Evolutionary conservation across 257 asterid species (phyloP).

Genomic region (Asclepias syriaca): DNA sequence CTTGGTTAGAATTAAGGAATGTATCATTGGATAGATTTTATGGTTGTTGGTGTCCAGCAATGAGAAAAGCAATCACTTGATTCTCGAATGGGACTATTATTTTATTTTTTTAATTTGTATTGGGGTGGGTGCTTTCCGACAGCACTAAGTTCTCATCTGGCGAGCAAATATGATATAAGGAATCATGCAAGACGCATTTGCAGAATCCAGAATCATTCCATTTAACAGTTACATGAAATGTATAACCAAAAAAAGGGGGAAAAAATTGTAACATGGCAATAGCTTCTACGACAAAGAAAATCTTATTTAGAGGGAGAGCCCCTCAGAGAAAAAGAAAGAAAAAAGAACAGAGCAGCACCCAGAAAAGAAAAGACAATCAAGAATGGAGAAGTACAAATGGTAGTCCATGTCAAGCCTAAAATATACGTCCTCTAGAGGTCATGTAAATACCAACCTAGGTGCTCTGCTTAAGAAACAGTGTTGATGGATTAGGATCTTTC

Average conservation of each 20-base stretch:
- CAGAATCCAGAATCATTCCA: slow-evolving; percentile 2
- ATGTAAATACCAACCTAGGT: not conserved
- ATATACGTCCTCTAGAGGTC: not conserved
- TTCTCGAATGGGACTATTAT: not conserved
- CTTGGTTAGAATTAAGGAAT: not conserved
- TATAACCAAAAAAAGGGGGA: too few species aligned
- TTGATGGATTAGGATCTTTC: slow-evolving; percentile 2
- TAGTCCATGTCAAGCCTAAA: slow-evolving; percentile 7
- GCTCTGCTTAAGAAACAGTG: not conserved
- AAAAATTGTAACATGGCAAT: not conserved
- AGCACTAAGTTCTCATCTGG: not conserved
- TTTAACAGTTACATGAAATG: not conserved
- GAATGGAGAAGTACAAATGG: slow-evolving; percentile 3
- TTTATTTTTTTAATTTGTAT: not conserved
- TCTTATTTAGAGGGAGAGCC: not conserved
- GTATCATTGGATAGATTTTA: not conserved
- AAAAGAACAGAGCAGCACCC: not conserved
- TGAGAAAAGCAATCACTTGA: slow-evolving; percentile 5
- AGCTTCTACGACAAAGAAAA: not conserved
- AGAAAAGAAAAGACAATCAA: not conserved
- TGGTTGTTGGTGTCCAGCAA: not conserved
- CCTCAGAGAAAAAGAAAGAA: not conserved
- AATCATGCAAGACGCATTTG: not conserved
- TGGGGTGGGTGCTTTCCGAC: slow-evolving; percentile 9
- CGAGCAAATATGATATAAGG: not conserved